Percentiles rank a stretch among this genome's conserved stretches.
phyloP scores from a whole-genome alignment of 495 filamentous ascomycete species.

The Aspergillus asperescens region DNA sequence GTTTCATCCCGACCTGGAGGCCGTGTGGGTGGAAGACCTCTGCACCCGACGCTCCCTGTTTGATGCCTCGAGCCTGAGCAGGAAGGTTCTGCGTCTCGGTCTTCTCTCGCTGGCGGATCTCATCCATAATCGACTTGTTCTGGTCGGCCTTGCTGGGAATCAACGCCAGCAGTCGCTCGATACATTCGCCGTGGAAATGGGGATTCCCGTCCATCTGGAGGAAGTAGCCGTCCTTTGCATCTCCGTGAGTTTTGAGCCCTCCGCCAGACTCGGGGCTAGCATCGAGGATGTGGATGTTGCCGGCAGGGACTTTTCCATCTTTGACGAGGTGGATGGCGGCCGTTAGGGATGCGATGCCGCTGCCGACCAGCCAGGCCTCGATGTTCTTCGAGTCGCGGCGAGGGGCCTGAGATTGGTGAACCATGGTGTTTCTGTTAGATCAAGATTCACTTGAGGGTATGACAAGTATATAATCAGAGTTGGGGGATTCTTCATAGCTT shows the following conservation, averaged over 20 bases:
- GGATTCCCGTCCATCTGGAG: constrained; percentile 27
- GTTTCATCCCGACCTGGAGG: constrained; percentile 12
- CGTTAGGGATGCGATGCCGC: constrained; percentile 39
- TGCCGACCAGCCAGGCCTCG: constrained; percentile 38
- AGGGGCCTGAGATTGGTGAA: constrained; percentile 1
- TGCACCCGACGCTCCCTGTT: neutral
- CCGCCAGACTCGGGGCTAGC: constrained; percentile 22
- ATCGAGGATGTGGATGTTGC: constrained; percentile 36
- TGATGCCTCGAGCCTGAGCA: constrained; percentile 1
- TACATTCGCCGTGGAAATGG: constrained; percentile 33
- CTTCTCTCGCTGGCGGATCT: constrained; percentile 12
- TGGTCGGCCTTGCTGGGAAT: constrained; percentile 19
- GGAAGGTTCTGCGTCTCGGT: neutral
- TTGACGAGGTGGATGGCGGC: constrained; percentile 36
- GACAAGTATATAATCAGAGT: no score
- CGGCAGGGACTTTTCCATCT: constrained; percentile 30
- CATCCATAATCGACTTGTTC: constrained; percentile 12
- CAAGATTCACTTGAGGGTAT: no score
- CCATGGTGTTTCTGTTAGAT: no score
- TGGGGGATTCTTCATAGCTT: no score
- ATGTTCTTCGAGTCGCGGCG: constrained; percentile 24
- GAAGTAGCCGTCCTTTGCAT: constrained; percentile 25
- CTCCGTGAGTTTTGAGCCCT: constrained; percentile 26
- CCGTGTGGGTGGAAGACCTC: neutral
- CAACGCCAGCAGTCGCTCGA: constrained; percentile 29